Conservation (phyloP, 2,329 filamentous ascomycete species). For the Knoxdaviesia capensis region DNA sequence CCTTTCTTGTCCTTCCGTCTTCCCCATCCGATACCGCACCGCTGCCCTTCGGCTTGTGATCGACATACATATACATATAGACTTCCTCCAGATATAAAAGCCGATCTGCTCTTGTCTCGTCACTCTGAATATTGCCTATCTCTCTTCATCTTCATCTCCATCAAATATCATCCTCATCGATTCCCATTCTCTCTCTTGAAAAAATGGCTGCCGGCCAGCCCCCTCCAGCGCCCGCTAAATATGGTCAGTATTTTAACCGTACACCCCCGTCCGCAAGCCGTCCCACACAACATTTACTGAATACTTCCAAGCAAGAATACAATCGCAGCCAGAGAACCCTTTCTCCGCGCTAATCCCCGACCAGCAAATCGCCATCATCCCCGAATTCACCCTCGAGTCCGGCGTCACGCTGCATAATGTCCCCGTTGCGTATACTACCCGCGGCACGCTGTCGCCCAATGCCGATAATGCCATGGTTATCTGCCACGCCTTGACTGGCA, state of each 20-base stretch:
- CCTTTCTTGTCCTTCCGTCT: too few relatives aligned
- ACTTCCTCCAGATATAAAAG: too few relatives aligned
- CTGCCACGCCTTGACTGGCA: constrained; percentile 72
- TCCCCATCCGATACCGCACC: background rate
- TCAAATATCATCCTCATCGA: too few relatives aligned
- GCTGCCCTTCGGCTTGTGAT: too few relatives aligned
- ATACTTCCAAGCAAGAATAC: constrained; percentile 44
- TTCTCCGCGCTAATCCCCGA: constrained; percentile 73
- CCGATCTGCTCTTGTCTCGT: too few relatives aligned
- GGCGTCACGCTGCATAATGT: constrained; percentile 66
- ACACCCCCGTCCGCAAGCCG: too few relatives aligned
- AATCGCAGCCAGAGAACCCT: constrained; percentile 72
- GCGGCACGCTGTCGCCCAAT: constrained; percentile 36
- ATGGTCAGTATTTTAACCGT: constrained; percentile 7
- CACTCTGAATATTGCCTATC: too few relatives aligned
- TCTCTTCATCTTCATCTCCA: too few relatives aligned
- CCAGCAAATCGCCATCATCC: constrained; percentile 71
- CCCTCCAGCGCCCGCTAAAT: constrained; percentile 1
- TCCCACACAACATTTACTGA: constrained; percentile 30
- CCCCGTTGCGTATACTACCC: constrained; percentile 46
- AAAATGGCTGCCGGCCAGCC: too few relatives aligned
- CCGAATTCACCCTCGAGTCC: constrained; percentile 82
- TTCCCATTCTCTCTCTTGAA: too few relatives aligned
- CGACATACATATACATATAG: too few relatives aligned
- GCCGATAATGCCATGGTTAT: constrained; percentile 53